Conservation (phyloP, 139 green algal genomes). For the Limnomonas spitsbergensis region DNA sequence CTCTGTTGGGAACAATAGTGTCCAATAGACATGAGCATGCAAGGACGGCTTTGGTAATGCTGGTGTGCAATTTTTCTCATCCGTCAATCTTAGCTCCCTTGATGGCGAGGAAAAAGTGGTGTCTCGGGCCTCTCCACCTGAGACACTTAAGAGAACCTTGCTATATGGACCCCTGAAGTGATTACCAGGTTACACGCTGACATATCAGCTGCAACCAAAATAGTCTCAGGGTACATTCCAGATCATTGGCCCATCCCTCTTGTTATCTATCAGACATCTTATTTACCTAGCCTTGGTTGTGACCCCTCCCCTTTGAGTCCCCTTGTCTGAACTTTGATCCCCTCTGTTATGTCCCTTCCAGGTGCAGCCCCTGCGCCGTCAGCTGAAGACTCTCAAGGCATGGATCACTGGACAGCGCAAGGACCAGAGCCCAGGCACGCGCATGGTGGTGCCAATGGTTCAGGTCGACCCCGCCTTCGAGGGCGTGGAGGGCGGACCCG, state of each 20-base stretch:
- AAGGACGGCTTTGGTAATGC: too few relatives aligned
- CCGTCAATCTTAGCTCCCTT: background rate
- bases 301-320: too few relatives aligned
- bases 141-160: slow-evolving; percentile 6
- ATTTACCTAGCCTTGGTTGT: too few relatives aligned
- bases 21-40: slow-evolving; percentile 8
- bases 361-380: slow-evolving; percentile 81
- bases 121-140: background rate
- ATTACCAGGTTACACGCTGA: too few relatives aligned
- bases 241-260: too few relatives aligned
- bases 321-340: background rate
- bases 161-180: too few relatives aligned
- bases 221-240: too few relatives aligned
- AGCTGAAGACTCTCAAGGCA: slow-evolving; percentile 83
- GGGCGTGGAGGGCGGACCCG: slow-evolving; percentile 71
- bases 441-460: slow-evolving; percentile 62
- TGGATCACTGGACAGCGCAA: slow-evolving; percentile 99
- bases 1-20: background rate
- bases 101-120: background rate
- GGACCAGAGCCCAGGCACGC: slow-evolving; percentile 94
- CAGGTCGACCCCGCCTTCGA: slow-evolving; percentile 90
- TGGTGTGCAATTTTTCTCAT: background rate
- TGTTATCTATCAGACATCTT: too few relatives aligned
- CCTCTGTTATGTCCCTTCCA: slow-evolving; percentile 24
- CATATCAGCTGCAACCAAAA: too few relatives aligned